Evolutionary conservation across 441 rosid species (phyloP), one percentile per base, ranked within the genome.

Genomic region (Cnidoscolus chayamansa): DNA sequence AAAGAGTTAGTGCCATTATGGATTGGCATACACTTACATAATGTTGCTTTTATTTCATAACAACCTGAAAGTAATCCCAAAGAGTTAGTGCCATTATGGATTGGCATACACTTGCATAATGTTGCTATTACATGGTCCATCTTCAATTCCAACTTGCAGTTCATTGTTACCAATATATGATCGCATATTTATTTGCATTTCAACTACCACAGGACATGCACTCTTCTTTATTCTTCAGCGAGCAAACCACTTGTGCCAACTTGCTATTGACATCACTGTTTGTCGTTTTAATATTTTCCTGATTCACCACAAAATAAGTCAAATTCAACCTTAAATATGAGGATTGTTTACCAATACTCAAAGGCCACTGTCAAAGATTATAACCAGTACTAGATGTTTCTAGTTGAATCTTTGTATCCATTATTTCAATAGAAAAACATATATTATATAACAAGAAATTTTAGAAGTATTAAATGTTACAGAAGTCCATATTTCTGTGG

Each of bases 161-260:
- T 45, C 10, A 15, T 10, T 12, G 71, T 19, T 9, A 50, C 50
- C 13, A 40, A 37, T 51, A 67, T 25, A 30, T 11, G 19, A 45
- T 13, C 40, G 12, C 57, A 12, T 5, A 2, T 53, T 43, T 16
- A 2, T 40, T 43, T 16, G 62, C 12, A 58, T 0, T 59, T 81
- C 72, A 91, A 76, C 97, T 89, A 78, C 97, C 94, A 65, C 95
- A 89, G 74, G 91, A 79, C 83, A 89, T 70, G 88, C 94, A 89
- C 9, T 88, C 95, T 25, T 91, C 97, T 30, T 80, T 87, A 62
- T 88, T 89, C 50, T 86, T 77, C 59, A 89, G 73, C 63, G 93
- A 91, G 77, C 97, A 89, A 15, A 81, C 90, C 85, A 86, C 77
- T 47, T 57, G 55, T n/a, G 72, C 55, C n/a, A 67, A 57, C 47